phyloP scores from a whole-genome alignment of 2,329 filamentous ascomycete genomes.

The Pseudocercospora eumusae region DNA sequence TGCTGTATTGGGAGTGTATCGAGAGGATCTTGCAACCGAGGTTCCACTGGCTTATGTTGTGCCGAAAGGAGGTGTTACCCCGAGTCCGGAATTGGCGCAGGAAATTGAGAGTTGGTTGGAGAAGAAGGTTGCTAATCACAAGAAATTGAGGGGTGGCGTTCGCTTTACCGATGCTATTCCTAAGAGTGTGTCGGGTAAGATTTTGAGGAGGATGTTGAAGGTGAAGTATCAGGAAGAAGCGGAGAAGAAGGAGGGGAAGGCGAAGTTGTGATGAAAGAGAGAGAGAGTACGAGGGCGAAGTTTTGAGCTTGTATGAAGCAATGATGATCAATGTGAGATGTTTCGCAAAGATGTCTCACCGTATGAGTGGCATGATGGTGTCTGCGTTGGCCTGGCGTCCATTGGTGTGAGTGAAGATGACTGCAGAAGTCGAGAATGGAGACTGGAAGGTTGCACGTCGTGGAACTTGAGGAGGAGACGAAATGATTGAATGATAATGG shows the following conservation, averaged over 20 bases:
- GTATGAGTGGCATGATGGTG: too few relatives aligned
- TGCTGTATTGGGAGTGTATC: constrained; percentile 50
- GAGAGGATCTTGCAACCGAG: constrained; percentile 54
- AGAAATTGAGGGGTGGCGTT: constrained; percentile 54
- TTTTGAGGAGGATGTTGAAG: constrained; percentile 63
- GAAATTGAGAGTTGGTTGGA: constrained; percentile 63
- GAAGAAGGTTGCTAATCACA: constrained; percentile 67
- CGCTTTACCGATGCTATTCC: constrained; percentile 68
- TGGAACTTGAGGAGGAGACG: too few relatives aligned
- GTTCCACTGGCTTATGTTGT: constrained; percentile 61
- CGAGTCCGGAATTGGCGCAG: constrained; percentile 40
- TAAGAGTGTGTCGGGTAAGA: constrained; percentile 75
- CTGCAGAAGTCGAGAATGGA: too few relatives aligned
- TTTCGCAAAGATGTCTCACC: too few relatives aligned
- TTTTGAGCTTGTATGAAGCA: too few relatives aligned
- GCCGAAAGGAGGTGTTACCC: constrained; percentile 39
- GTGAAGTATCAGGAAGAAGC: constrained; percentile 48
- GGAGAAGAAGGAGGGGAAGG: constrained; percentile 42
- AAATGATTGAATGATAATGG: neutral
- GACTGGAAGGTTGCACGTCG: too few relatives aligned
- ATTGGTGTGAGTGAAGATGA: too few relatives aligned
- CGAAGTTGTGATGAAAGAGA: constrained; percentile 47
- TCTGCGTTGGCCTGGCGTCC: too few relatives aligned
- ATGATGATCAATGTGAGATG: neutral
- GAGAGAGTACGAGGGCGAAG: too few relatives aligned